Evolutionary conservation across 129 eudicot species (phyloP).

Genomic region (Smallanthus sonchifolius): DNA sequence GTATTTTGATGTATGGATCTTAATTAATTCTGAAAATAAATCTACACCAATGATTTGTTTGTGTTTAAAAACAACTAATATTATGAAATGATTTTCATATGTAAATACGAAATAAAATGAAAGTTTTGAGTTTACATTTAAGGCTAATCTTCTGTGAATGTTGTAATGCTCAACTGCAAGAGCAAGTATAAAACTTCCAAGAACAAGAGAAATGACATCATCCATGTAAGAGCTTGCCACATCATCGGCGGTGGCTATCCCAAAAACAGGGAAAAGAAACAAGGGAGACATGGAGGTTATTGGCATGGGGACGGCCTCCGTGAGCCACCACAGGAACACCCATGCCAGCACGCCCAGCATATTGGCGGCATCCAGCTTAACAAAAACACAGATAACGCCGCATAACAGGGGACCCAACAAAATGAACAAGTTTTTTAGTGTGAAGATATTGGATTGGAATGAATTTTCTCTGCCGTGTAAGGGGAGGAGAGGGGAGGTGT

Average conservation of each 20-base stretch:
- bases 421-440: slow-evolving; percentile 41
- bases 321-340: slow-evolving; percentile 90
- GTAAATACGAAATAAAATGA: no score
- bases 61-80: no score
- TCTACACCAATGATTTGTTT: no score
- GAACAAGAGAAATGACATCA: slow-evolving; percentile 79
- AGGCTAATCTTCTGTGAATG: slow-evolving; percentile 77
- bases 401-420: slow-evolving; percentile 72
- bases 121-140: no score
- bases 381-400: slow-evolving; percentile 37
- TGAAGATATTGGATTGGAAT: slow-evolving; percentile 34
- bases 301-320: slow-evolving; percentile 98
- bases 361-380: slow-evolving; percentile 51
- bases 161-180: slow-evolving; percentile 94
- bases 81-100: no score
- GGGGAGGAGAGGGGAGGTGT: slow-evolving; percentile 35
- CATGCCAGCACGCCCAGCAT: slow-evolving; percentile 75
- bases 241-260: slow-evolving; percentile 68
- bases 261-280: slow-evolving; percentile 78
- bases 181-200: slow-evolving; percentile 91
- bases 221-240: slow-evolving; percentile 83
- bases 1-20: no score
- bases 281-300: slow-evolving; percentile 89
- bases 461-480: slow-evolving; percentile 20
- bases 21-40: no score